Evolutionary conservation across 1,284 basidiomycete species (phyloP).

Genomic region (Pseudozyma tsukubaensis): DNA sequence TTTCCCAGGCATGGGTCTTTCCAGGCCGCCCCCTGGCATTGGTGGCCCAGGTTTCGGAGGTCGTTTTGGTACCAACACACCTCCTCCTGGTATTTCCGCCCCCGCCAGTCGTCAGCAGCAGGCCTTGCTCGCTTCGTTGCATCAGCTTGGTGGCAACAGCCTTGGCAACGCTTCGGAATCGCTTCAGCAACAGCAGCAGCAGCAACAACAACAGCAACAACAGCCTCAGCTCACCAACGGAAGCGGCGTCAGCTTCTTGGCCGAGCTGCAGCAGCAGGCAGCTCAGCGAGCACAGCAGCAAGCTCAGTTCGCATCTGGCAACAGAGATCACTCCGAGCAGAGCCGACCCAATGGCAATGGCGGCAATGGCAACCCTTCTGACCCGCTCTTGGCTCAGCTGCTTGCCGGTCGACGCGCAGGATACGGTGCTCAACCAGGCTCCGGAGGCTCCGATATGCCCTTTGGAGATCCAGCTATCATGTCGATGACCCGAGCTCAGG

Average conservation of each 20-base stretch:
- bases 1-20: constrained; percentile 44
- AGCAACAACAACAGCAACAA: constrained; percentile 27
- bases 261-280: constrained; percentile 50
- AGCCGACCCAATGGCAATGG: constrained; percentile 26
- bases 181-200: constrained; percentile 43
- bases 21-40: constrained; percentile 42
- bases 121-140: constrained; percentile 46
- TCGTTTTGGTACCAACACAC: constrained; percentile 46
- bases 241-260: constrained; percentile 37
- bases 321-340: constrained; percentile 21
- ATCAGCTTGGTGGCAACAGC: constrained; percentile 35
- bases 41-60: constrained; percentile 38
- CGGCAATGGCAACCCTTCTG: constrained; percentile 39
- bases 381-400: constrained; percentile 64
- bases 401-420: constrained; percentile 49
- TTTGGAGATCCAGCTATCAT: constrained; percentile 62
- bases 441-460: constrained; percentile 35
- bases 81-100: constrained; percentile 42
- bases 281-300: constrained; percentile 48
- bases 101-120: constrained; percentile 52
- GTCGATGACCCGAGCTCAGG: constrained; percentile 57
- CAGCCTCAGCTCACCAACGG: constrained; percentile 36
- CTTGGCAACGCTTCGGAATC: constrained; percentile 15
- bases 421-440: constrained; percentile 23
- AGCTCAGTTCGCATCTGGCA: constrained; percentile 26